Evolutionary conservation across 2,329 filamentous ascomycete genomes (phyloP), one percentile per base, ranked within the genome.

Genomic region (Tolypocladium ophioglossoides): DNA sequence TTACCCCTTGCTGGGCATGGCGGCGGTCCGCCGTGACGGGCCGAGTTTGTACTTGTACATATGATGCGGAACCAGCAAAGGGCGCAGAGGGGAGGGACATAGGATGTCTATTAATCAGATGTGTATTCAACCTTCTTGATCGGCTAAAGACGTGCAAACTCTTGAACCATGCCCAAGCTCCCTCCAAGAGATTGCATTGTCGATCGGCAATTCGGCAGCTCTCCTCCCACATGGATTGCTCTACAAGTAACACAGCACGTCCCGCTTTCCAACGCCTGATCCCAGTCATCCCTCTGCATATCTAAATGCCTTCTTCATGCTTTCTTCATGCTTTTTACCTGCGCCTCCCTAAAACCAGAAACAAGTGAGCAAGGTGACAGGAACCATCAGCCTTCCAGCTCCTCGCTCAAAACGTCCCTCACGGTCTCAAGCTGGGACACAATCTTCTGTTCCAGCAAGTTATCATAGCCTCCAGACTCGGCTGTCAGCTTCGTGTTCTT

Each of bases 381-480:
- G 2, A 37, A 12, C 39, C 9, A 9, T 55, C 32, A 55, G 20
- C 59, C 59, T 39, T 80, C 78, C 55, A 76, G 66, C 37, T 77
- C 76, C 52, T 81, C 79, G 55, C 71, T 72, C 56, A 85, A 67
- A 46, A 84, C 75, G 59, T 76, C 75, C 62, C 76, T 74, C 20
- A 84, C 78, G 6, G 78, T 79, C 63, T 80, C 79, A 62, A 94
- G 72, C 67, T 92, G 84, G 55, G 70, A 75, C 30, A 92, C 75
- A 8, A 94, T 82, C 72, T 86, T 89, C 64, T 86, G 83, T 69
- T 95, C 89, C 52, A 96, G 73, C 62, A 80, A 70, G 66, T 79
- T 91, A 63, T 86, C 83, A 3, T 76, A 41, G 66, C 72, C 51
- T 66, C 70, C 59, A 3, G 64, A 64, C 2, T 66, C 66, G 18